Base-by-base conservation (phyloP, 305 asterid species). In the Fraxinus paxiana region DNA sequence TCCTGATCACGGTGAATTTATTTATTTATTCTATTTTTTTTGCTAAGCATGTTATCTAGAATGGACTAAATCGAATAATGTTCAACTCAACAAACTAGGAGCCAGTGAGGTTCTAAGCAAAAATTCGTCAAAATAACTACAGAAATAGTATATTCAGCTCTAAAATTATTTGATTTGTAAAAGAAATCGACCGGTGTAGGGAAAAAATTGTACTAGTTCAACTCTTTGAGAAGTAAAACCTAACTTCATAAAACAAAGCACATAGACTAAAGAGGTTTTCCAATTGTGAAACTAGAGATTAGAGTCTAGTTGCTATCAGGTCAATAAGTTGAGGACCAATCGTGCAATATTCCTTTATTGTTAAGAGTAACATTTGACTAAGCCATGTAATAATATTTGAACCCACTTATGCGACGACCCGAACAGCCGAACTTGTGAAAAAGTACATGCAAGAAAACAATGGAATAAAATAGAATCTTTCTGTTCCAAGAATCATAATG, bases 361-460 rank as follows among this genome's bases (percentile, higher is more conserved):
- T 12, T 67, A 15, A 28, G 73, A 28, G 73, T 67, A 67, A 67
- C 4, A 46, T 73, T 83, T 83, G 59, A 15, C 59, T 48, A 48
- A 48, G 59, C 59, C 18, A 48, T 48, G 59, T 48, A 48, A 48
- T 48, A 48, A 82, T 79, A 56, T 20, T 83, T 82, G 79, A 43
- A 80, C 61, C 22, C 54, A 79, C 77, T 75, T 88, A 89, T 77
- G 91, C 87, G 92, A 88, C 85, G 86, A 73, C 85, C 77, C 85
- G 88, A 48, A 48, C 59, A 15, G 59, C 59, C 59, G 59, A 83
- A 79, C 51, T 86, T 87, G 91, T 83, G 84, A 89, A 85, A 77
- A 41, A 43, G 54, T 43, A 43, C 54, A 43, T 43, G 54, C 26
- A 56, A 18, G 17, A 24, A 73, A 72, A 73, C 65, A 20, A 78